Evolutionary conservation across 1,284 basidiomycete genomes (phyloP).

Genomic region (Amylostereum areolatum): DNA sequence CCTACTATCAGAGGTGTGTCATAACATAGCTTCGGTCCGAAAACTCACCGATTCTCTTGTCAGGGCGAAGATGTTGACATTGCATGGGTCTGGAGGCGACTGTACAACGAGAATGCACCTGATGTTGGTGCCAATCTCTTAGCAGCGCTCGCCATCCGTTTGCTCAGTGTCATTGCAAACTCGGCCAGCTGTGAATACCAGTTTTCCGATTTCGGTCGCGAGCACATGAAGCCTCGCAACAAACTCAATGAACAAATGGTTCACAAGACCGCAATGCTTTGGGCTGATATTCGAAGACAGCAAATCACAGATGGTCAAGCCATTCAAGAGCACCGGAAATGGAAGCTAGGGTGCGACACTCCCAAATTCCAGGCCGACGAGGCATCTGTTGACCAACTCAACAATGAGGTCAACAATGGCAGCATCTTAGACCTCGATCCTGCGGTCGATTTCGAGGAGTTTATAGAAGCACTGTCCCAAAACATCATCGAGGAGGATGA

Average conservation of each 20-base stretch:
- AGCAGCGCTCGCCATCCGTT: conserved; percentile 13
- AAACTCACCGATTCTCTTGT: too few species aligned
- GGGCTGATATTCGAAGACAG: conserved; percentile 7
- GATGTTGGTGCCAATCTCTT: conserved; percentile 10
- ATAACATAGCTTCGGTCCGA: too few species aligned
- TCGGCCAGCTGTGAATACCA: conserved; percentile 15
- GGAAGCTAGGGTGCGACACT: too few species aligned
- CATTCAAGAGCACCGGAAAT: too few species aligned
- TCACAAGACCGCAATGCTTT: conserved; percentile 13
- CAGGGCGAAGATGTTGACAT: conserved; percentile 6
- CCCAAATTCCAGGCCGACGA: too few species aligned
- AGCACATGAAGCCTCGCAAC: conserved; percentile 16
- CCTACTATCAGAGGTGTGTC: too few species aligned
- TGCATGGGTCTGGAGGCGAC: conserved; percentile 8
- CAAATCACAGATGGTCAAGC: conserved; percentile 5
- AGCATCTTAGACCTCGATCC: too few species aligned
- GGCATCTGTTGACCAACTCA: too few species aligned
- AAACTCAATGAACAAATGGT: conserved; percentile 10
- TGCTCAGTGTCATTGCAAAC: conserved; percentile 18
- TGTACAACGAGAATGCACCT: conserved; percentile 6
- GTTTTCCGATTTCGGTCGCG: conserved; percentile 17
- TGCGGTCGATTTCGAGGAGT: too few species aligned
- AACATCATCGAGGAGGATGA: too few species aligned
- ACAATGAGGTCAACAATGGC: too few species aligned
- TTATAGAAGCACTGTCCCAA: too few species aligned